These are phyloP conservation scores for Chlorociboria aeruginascens DNA, from an alignment of 495 filamentous ascomycete genomes.

Conservation along the genomic window DNA sequence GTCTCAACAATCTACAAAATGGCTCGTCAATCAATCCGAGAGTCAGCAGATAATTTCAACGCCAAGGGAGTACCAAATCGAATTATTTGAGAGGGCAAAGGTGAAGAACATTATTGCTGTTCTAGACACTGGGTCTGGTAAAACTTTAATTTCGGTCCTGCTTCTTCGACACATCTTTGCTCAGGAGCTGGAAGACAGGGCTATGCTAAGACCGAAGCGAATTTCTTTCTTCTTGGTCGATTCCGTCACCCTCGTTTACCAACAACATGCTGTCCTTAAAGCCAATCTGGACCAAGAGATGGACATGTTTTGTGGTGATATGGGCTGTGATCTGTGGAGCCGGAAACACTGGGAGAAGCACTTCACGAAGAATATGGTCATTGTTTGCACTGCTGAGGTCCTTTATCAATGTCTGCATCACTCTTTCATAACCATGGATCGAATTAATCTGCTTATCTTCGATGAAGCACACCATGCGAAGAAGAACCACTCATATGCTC, in stretches of 20 bases:
- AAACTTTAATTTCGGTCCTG: slow-evolving; percentile 88
- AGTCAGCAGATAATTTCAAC: slow-evolving; percentile 47
- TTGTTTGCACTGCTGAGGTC: slow-evolving; percentile 90
- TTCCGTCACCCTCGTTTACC: slow-evolving; percentile 81
- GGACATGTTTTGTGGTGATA: slow-evolving; percentile 64
- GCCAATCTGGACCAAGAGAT: slow-evolving; percentile 76
- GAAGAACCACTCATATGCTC: slow-evolving; percentile 84
- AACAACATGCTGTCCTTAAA: slow-evolving; percentile 74
- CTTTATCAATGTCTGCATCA: slow-evolving; percentile 67
- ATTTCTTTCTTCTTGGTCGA: slow-evolving; percentile 81
- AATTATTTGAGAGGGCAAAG: slow-evolving; percentile 86
- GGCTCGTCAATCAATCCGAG: slow-evolving; percentile 18
- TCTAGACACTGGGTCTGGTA: slow-evolving; percentile 94
- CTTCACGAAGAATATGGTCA: slow-evolving; percentile 63
- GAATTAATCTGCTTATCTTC: slow-evolving; percentile 87
- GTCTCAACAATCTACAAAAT: slow-evolving; percentile 26
- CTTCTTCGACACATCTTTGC: slow-evolving; percentile 69
- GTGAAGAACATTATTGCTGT: slow-evolving; percentile 84
- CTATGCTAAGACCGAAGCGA: slow-evolving; percentile 42
- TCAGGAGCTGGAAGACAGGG: slow-evolving; percentile 63
- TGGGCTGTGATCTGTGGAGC: slow-evolving; percentile 54
- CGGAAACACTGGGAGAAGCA: slow-evolving; percentile 57
- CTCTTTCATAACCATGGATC: slow-evolving; percentile 67
- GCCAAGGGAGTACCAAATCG: slow-evolving; percentile 83
- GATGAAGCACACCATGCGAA: slow-evolving; percentile 97